Evolutionary conservation across 106 monocot genomes (phyloP).

Genomic region (Allium sativum): DNA sequence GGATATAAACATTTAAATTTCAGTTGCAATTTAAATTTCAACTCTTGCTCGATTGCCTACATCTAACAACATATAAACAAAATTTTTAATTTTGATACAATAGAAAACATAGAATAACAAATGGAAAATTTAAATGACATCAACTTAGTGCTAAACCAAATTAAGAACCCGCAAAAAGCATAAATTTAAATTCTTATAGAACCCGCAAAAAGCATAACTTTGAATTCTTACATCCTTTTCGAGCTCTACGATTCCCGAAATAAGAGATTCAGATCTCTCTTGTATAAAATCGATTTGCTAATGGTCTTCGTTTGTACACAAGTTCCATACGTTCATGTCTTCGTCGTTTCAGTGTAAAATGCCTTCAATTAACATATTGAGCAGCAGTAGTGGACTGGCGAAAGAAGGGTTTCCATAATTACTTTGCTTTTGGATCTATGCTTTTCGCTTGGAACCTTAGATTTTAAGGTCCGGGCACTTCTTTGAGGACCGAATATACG

Average conservation of each 20-base stretch:
- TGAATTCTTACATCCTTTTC: conserved; percentile 13
- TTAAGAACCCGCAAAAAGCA: no score
- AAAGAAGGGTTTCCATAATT: conserved; percentile 5
- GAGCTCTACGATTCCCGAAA: conserved; percentile 5
- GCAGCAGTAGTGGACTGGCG: conserved; percentile 10
- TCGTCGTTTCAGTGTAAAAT: background rate
- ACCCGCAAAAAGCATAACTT: no score
- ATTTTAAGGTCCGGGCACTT: conserved; percentile 5
- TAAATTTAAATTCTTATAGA: no score
- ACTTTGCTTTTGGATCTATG: conserved; percentile 10
- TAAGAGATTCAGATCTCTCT: conserved; percentile 54
- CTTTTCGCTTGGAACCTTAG: conserved; percentile 6
- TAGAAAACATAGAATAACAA: no score
- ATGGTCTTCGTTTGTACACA: conserved; percentile 52
- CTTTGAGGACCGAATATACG: conserved; percentile 23
- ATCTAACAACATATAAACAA: no score
- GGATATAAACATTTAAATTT: no score
- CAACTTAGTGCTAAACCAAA: no score
- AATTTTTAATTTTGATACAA: no score
- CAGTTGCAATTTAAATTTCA: no score
- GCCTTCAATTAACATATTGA: background rate
- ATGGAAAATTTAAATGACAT: no score
- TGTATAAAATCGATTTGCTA: conserved; percentile 42
- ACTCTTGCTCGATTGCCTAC: no score
- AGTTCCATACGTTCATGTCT: conserved; percentile 26